Percentiles rank a stretch among this genome's conserved stretches.
phyloP scores from a whole-genome alignment of 352 stramenopile species.

The Paralagenidium karlingii region DNA sequence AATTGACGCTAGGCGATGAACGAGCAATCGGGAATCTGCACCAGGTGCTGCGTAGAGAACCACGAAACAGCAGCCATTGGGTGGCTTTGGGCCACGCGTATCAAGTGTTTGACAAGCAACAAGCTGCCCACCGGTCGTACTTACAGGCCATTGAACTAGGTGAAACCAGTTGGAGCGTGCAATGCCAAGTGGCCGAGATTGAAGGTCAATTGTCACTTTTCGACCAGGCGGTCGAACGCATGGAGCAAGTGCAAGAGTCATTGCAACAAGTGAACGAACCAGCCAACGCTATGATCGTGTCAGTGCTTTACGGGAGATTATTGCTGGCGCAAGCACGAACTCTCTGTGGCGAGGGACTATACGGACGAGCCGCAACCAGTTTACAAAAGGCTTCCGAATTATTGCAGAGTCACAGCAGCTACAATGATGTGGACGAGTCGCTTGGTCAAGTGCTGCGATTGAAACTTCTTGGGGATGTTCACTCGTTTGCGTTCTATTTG shows the following conservation, averaged over 20 bases:
- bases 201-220: conserved; percentile 58
- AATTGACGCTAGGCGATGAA: conserved; percentile 57
- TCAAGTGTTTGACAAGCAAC: conserved; percentile 59
- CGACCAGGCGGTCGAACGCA: conserved; percentile 51
- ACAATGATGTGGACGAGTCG: too few species aligned
- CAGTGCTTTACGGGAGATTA: conserved; percentile 49
- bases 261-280: not conserved
- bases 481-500: conserved; percentile 76
- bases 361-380: conserved; percentile 47
- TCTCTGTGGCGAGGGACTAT: conserved; percentile 58
- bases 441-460: conserved; percentile 1
- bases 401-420: conserved; percentile 8
- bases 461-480: conserved; percentile 71
- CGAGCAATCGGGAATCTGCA: conserved; percentile 53
- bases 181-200: conserved; percentile 68
- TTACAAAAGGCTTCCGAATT: conserved; percentile 41
- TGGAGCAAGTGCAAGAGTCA: conserved; percentile 23
- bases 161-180: conserved; percentile 46
- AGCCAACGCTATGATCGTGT: conserved; percentile 18
- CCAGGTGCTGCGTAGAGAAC: conserved; percentile 58
- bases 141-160: conserved; percentile 59
- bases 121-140: conserved; percentile 73
- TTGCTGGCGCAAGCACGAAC: conserved; percentile 71
- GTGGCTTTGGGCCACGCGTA: conserved; percentile 70
- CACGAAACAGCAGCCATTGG: conserved; percentile 48